A percentile compares a stretch with the other conserved stretches of the same genome.
phyloP scores from a whole-genome alignment of 1,284 basidiomycete species.

The Peniophora sp. region DNA sequence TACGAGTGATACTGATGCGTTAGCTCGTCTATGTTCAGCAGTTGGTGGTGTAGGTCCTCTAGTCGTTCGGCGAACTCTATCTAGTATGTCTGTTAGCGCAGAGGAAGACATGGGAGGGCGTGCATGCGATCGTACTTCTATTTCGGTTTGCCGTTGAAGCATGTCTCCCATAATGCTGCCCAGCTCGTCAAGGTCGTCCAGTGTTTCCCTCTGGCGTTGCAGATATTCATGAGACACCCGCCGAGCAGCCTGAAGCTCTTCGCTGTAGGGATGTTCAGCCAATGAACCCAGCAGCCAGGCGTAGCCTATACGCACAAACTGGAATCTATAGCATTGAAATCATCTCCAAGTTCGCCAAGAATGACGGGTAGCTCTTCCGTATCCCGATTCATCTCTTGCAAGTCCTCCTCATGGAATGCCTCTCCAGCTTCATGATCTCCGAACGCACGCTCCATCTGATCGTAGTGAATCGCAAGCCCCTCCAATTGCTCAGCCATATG shows the following conservation, averaged over 20 bases:
- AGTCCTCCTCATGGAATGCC: conserved; percentile 55
- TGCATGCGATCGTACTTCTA: conserved; percentile 44
- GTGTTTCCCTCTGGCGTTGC: conserved; percentile 34
- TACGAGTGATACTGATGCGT: conserved; percentile 59
- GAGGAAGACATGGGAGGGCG: neutral
- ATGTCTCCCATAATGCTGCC: conserved; percentile 73
- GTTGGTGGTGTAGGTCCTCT: conserved; percentile 46
- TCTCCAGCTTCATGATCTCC: conserved; percentile 61
- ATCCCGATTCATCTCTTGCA: conserved; percentile 71
- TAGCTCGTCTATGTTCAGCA: conserved; percentile 53
- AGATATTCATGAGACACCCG: conserved; percentile 35
- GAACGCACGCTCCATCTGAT: conserved; percentile 61
- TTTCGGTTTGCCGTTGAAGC: conserved; percentile 54
- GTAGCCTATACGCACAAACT: conserved; percentile 40
- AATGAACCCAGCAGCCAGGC: neutral
- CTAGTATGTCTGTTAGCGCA: conserved; percentile 22
- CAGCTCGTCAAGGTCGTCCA: conserved; percentile 66
- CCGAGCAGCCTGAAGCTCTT: conserved; percentile 39
- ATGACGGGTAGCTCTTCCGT: conserved; percentile 68
- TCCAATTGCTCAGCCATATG: conserved; percentile 69
- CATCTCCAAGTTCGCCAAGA: conserved; percentile 60
- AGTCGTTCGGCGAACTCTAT: conserved; percentile 45
- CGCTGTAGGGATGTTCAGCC: conserved; percentile 25
- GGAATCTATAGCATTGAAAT: conserved; percentile 38
- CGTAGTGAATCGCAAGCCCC: conserved; percentile 62